Evolutionary conservation across 2,329 filamentous ascomycete species (phyloP).

Genomic region (Fusarium domesticum): DNA sequence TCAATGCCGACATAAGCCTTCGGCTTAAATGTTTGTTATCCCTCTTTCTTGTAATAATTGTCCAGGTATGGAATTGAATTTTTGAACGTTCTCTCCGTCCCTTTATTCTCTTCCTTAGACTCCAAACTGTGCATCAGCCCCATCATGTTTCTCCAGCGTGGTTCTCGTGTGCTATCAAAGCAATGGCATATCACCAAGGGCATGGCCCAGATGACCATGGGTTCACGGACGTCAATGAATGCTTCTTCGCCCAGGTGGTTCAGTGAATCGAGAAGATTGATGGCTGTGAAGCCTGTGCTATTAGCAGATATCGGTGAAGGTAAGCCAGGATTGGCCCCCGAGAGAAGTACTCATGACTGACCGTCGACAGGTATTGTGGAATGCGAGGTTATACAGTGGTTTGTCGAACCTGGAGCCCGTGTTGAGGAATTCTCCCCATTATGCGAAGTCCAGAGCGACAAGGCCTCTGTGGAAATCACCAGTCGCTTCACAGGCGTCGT

Average conservation of each 20-base stretch:
- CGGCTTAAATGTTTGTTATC: constrained; percentile 22
- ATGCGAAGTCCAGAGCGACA: constrained; percentile 98
- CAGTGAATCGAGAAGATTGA: constrained; percentile 48
- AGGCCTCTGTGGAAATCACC: constrained; percentile 87
- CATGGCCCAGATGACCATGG: constrained; percentile 36
- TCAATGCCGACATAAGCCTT: constrained; percentile 34
- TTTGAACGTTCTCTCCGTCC: constrained; percentile 15
- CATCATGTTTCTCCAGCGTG: constrained; percentile 54
- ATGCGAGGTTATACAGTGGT: constrained; percentile 99
- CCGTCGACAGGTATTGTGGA: constrained; percentile 77
- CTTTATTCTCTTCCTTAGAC: constrained; percentile 15
- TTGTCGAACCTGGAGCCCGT: constrained; percentile 89
- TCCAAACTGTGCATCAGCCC: constrained; percentile 12
- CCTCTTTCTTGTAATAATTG: constrained; percentile 5
- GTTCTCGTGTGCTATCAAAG: constrained; percentile 48
- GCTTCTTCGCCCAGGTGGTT: constrained; percentile 44
- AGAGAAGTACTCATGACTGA: background rate
- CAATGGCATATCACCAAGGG: constrained; percentile 49
- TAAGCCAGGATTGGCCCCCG: constrained; percentile 33
- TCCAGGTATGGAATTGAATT: constrained; percentile 8
- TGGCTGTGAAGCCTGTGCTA: constrained; percentile 72
- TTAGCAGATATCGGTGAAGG: constrained; percentile 86
- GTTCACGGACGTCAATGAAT: constrained; percentile 28
- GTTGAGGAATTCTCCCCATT: constrained; percentile 98
- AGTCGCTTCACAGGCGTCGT: constrained; percentile 93